These are phyloP conservation scores for Quercus phellos DNA, from an alignment of 331 rosid species.

Conservation along the genomic window DNA sequence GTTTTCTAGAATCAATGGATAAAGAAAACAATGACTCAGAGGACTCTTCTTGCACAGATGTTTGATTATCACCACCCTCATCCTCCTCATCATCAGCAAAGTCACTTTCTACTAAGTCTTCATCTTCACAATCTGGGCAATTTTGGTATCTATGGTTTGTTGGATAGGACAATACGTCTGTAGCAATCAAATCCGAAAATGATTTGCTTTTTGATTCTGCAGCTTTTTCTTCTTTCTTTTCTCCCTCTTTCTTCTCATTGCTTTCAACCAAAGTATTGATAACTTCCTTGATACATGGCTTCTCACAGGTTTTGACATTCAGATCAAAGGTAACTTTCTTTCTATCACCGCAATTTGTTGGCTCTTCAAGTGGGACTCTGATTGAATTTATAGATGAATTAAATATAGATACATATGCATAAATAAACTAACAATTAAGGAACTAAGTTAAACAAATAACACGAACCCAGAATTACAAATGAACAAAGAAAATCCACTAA, in stretches of 20 bases:
- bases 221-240: conserved; percentile 1
- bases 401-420: background rate
- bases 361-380: conserved; percentile 38
- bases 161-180: background rate
- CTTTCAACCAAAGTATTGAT: conserved; percentile 10
- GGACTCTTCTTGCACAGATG: conserved; percentile 37
- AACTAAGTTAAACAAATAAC: background rate
- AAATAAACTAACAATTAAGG: background rate
- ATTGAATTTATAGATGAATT: background rate
- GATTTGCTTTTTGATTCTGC: background rate
- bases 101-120: conserved; percentile 8
- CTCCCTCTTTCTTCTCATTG: conserved; percentile 16
- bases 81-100: background rate
- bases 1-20: conserved; percentile 54
- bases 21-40: conserved; percentile 81
- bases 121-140: conserved; percentile 29
- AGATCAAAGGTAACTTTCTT: conserved; percentile 26
- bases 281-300: conserved; percentile 16
- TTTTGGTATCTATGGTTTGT: conserved; percentile 32
- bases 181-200: background rate
- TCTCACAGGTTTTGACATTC: conserved; percentile 13
- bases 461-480: background rate
- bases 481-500: background rate
- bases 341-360: conserved; percentile 8
- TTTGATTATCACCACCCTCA: background rate